Base-by-base conservation (phyloP, 352 stramenopile species). In the Phytopythium aichiense region DNA sequence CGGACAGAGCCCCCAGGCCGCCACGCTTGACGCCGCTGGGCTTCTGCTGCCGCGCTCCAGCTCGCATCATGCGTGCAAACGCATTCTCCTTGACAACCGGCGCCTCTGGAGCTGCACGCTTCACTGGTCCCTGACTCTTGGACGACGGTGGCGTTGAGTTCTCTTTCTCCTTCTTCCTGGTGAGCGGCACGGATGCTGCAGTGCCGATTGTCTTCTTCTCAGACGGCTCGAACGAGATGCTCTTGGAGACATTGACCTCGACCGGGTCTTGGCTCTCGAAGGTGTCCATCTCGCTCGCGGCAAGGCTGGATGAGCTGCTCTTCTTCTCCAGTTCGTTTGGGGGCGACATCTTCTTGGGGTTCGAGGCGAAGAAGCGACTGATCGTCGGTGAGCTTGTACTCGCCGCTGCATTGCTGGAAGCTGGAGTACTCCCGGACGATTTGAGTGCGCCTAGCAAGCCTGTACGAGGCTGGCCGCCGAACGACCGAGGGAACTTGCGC, bases 31-130 rank as follows among this genome's bases (percentile, higher is more conserved):
- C 90, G 35, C 81, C 61, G 23, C 74, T 77, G 20, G 84, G 66
- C 37, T 81, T 79, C 25, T 82, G 73, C 15, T 89, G 62, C 55
- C 75, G 64, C 28, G 79, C 82, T 0, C 82, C 83, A 22, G 85
- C 85, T 16, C 73, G 69, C 79, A 94, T 91, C 81, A 94, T 90
- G 28, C 85, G 73, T 33, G 81, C 78, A 60, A 94, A 94, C 2
- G 85, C 85, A n/a, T 87, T 94, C 61, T 91, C 81, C 52, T 84
- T 83, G 28, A 42, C 31, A 9, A 58, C 56, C 2, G 50, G n/a
- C 22, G 45, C 11, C 7, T 48, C 45, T 30, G 15, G 15, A 7
- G 5, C 13, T 22, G n/a, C 45, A 23, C 13, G 38, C 16, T 40
- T 28, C 61, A 35, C 15, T 25, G 43, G 1, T 28, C 25, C 2